A percentile compares a stretch with the other conserved stretches of the same genome.
Conservation (phyloP, 805 yeast species). For the Candida manassasensis region DNA sequence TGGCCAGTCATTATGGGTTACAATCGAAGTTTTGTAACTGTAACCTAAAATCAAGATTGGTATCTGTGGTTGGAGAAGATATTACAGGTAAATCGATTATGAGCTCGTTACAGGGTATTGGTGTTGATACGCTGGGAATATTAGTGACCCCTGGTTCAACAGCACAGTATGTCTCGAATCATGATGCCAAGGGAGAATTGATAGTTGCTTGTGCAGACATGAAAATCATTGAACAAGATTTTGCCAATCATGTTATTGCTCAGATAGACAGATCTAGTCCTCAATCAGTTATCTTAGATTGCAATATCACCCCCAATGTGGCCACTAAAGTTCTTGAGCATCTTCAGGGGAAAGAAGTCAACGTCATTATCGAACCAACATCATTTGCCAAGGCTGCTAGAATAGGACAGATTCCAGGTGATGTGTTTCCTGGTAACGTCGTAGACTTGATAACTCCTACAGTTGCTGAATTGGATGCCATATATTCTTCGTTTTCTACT, state of each 20-base stretch:
- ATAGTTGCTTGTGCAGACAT: slow-evolving; percentile 81
- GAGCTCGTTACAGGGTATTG: slow-evolving; percentile 18
- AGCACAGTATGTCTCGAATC: slow-evolving; percentile 72
- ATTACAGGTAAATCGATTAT: slow-evolving; percentile 42
- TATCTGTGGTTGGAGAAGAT: slow-evolving; percentile 64
- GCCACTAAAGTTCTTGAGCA: slow-evolving; percentile 31
- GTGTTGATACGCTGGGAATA: slow-evolving; percentile 39
- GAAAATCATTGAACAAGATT: slow-evolving; percentile 54
- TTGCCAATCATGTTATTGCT: slow-evolving; percentile 36
- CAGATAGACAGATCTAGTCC: slow-evolving; percentile 44
- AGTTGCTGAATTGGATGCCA: slow-evolving; percentile 49
- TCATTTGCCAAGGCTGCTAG: slow-evolving; percentile 57
- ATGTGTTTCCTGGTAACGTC: slow-evolving; percentile 45
- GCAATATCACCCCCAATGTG: slow-evolving; percentile 52
- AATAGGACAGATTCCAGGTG: slow-evolving; percentile 35
- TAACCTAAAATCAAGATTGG: slow-evolving; percentile 31
- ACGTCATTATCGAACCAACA: slow-evolving; percentile 70
- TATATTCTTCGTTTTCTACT: slow-evolving; percentile 46
- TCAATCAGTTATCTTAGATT: slow-evolving; percentile 54
- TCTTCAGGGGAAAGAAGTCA: slow-evolving; percentile 8
- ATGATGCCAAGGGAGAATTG: slow-evolving; percentile 57
- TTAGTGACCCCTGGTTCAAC: slow-evolving; percentile 32
- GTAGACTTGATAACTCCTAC: slow-evolving; percentile 66
- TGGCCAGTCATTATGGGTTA: slow-evolving; percentile 46
- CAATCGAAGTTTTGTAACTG: slow-evolving; percentile 6